phyloP scores from a whole-genome alignment of 306 rosid species.

The Dryas drummondii region DNA sequence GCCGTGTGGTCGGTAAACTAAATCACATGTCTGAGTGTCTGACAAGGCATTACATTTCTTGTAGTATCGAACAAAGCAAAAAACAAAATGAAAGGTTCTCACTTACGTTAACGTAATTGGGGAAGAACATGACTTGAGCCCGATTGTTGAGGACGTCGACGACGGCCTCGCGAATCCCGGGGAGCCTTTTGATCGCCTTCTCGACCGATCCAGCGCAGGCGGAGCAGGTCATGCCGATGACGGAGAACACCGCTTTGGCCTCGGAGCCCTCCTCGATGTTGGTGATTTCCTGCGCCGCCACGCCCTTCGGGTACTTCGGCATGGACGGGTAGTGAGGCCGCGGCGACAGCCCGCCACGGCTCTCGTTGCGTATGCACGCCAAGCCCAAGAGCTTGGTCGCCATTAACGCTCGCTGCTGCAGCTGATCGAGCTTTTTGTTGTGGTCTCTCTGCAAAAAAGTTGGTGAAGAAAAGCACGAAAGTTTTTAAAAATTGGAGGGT shows the following conservation, averaged over 20 bases:
- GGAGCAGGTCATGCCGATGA: slow-evolving; percentile 64
- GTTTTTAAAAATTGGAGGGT: slow-evolving; percentile 12
- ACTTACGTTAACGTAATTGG: slow-evolving; percentile 54
- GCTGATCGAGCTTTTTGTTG: background rate
- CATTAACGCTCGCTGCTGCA: slow-evolving; percentile 24
- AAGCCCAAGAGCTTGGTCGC: slow-evolving; percentile 44
- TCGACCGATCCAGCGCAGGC: slow-evolving; percentile 75
- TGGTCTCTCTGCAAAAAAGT: background rate
- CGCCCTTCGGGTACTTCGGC: slow-evolving; percentile 61
- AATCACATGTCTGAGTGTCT: background rate
- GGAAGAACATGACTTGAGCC: slow-evolving; percentile 51
- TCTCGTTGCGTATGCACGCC: slow-evolving; percentile 39
- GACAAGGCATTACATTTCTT: background rate
- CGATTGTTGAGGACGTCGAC: slow-evolving; percentile 65
- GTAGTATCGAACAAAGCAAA: background rate
- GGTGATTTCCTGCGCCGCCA: slow-evolving; percentile 8
- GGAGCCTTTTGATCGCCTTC: slow-evolving; percentile 63
- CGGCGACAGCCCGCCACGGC: slow-evolving; percentile 31
- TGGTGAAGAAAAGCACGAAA: background rate
- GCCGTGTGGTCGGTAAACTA: background rate
- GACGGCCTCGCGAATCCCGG: slow-evolving; percentile 63
- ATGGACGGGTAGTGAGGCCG: slow-evolving; percentile 73
- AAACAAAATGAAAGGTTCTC: slow-evolving; percentile 5
- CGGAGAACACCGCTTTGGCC: slow-evolving; percentile 47
- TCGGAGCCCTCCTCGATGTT: slow-evolving; percentile 23